These are phyloP conservation scores for Neonectria hederae DNA, from an alignment of 2,329 filamentous ascomycete genomes.

Conservation along the genomic window DNA sequence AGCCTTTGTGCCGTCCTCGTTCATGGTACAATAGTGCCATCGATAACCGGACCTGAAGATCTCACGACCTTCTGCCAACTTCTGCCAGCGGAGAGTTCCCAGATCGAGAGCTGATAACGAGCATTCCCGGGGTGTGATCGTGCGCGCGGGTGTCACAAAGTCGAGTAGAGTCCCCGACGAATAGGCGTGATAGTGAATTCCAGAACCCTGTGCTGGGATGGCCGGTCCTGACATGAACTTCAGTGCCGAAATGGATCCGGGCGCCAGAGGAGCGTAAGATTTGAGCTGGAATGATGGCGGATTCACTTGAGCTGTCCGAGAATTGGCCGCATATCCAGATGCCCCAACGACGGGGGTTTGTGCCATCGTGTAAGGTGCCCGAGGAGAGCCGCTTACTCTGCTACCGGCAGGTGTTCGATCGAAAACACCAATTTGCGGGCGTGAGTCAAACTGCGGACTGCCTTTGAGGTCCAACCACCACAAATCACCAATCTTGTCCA, in stretches of 20 bases:
- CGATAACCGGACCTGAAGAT: conserved; percentile 92
- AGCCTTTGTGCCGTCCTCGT: conserved; percentile 93
- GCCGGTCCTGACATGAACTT: conserved; percentile 85
- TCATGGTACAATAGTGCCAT: conserved; percentile 98
- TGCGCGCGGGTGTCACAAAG: conserved; percentile 91
- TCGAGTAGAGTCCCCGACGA: conserved; percentile 92
- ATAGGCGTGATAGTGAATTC: conserved; percentile 95
- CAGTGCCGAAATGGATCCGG: conserved; percentile 87
- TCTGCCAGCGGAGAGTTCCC: conserved; percentile 90
- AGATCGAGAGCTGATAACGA: conserved; percentile 91
- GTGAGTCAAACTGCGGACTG: conserved; percentile 82
- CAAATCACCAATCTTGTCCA: conserved; percentile 95
- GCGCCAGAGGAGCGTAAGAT: conserved; percentile 83
- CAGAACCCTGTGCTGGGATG: conserved; percentile 87
- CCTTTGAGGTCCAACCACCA: conserved; percentile 98
- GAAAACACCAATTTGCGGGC: conserved; percentile 65
- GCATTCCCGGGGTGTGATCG: conserved; percentile 86
- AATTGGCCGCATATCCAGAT: conserved; percentile 74
- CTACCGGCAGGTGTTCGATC: conserved; percentile 56
- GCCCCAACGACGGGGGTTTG: conserved; percentile 63
- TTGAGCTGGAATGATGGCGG: conserved; percentile 73
- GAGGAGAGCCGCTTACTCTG: conserved; percentile 60
- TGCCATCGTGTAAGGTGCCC: conserved; percentile 61
- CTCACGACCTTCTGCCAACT: conserved; percentile 91
- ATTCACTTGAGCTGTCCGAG: conserved; percentile 72